phyloP scores from a whole-genome alignment of 306 rosid genomes.

The Pterocarpus macrocarpus region DNA sequence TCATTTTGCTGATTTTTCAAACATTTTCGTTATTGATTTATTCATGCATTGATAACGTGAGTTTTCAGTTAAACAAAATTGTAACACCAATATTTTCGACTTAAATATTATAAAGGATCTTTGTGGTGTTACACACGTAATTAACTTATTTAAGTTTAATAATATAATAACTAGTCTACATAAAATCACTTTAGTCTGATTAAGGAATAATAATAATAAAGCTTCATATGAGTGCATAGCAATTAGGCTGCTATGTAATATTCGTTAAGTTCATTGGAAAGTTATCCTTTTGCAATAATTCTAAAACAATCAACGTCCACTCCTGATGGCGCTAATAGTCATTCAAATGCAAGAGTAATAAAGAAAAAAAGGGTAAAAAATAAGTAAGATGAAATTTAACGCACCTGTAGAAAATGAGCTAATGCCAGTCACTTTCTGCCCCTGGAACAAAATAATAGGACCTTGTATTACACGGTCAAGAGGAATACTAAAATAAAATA shows the following conservation, averaged over 20 bases:
- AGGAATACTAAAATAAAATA: not conserved
- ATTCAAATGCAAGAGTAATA: not conserved
- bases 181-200: not conserved
- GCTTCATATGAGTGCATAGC: too few species aligned
- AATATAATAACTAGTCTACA: too few species aligned
- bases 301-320: too few species aligned
- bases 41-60: too few species aligned
- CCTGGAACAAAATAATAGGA: slow-evolving; percentile 29
- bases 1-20: too few species aligned
- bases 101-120: too few species aligned
- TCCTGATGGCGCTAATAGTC: too few species aligned
- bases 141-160: not conserved
- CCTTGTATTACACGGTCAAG: not conserved
- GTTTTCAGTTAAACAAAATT: too few species aligned
- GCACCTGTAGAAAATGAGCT: slow-evolving; percentile 29
- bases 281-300: too few species aligned
- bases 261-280: not conserved
- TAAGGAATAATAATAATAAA: too few species aligned
- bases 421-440: not conserved
- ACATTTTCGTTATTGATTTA: too few species aligned
- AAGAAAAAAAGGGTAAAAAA: not conserved
- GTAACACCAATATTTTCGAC: too few species aligned
- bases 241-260: not conserved
- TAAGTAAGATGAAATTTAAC: not conserved
- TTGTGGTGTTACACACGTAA: not conserved